Evolutionary conservation across 2,329 filamentous ascomycete genomes (phyloP).

Genomic region (Trichophyton equinum): DNA sequence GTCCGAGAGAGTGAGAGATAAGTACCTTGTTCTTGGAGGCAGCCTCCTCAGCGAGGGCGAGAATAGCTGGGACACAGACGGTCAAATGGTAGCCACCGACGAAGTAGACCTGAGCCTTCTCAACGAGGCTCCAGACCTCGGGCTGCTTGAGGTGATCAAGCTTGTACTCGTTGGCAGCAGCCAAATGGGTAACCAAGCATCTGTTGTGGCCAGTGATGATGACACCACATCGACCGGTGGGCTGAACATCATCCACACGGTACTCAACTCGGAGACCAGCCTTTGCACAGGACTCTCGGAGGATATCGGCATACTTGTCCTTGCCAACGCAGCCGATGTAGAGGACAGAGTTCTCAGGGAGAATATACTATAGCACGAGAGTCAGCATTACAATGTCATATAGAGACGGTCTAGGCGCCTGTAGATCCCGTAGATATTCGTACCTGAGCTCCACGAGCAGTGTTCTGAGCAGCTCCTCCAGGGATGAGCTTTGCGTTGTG

Average conservation of each 20-base stretch:
- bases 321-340: conserved; percentile 90
- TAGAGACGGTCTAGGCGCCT: not conserved
- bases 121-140: conserved; percentile 80
- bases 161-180: conserved; percentile 94
- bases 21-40: conserved; percentile 70
- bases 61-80: conserved; percentile 79
- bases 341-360: conserved; percentile 75
- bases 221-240: conserved; percentile 89
- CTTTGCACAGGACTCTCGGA: conserved; percentile 72
- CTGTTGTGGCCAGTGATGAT: conserved; percentile 96
- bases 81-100: conserved; percentile 97
- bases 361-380: conserved; percentile 56
- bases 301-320: conserved; percentile 87
- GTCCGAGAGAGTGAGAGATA: conserved; percentile 2
- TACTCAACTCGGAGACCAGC: conserved; percentile 91
- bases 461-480: conserved; percentile 94
- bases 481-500: conserved; percentile 89
- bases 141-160: conserved; percentile 82
- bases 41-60: conserved; percentile 81
- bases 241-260: conserved; percentile 69
- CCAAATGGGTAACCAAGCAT: conserved; percentile 87
- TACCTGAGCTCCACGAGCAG: conserved; percentile 78
- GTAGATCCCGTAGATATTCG: conserved; percentile 1
- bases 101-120: conserved; percentile 81
- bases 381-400: not conserved